phyloP scores from a whole-genome alignment of 257 asterid species.

The Anisodus acutangulus region DNA sequence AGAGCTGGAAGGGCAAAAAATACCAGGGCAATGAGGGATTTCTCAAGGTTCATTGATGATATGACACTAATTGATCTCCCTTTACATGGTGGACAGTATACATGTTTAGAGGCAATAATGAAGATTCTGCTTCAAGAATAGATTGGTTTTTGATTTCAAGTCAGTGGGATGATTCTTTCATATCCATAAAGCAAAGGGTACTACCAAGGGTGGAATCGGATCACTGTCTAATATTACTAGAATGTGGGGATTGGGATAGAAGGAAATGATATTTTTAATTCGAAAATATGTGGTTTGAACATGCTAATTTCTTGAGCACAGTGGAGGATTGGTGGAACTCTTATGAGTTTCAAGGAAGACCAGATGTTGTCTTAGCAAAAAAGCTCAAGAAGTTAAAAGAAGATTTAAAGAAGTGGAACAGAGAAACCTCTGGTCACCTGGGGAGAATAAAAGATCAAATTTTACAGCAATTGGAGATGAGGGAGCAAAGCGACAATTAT shows the following conservation, averaged over 20 bases:
- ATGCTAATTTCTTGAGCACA: background rate
- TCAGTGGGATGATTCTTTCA: background rate
- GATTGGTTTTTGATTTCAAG: background rate
- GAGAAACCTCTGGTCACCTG: no score
- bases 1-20: background rate
- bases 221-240: background rate
- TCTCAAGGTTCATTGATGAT: background rate
- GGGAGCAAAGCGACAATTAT: no score
- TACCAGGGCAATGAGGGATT: background rate
- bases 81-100: background rate
- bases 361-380: background rate
- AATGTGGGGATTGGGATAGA: background rate
- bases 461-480: no score
- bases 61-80: background rate
- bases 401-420: no score
- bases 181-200: background rate
- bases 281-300: background rate
- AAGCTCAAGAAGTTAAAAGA: background rate
- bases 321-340: background rate
- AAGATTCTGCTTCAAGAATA: background rate
- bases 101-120: background rate
- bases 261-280: background rate
- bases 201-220: background rate
- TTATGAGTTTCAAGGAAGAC: background rate
- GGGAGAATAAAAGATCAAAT: no score